A percentile compares a stretch with the other conserved stretches of the same genome.
Evolutionary conservation across 495 filamentous ascomycete genomes (phyloP).

Genomic region (Copromyces sp.): DNA sequence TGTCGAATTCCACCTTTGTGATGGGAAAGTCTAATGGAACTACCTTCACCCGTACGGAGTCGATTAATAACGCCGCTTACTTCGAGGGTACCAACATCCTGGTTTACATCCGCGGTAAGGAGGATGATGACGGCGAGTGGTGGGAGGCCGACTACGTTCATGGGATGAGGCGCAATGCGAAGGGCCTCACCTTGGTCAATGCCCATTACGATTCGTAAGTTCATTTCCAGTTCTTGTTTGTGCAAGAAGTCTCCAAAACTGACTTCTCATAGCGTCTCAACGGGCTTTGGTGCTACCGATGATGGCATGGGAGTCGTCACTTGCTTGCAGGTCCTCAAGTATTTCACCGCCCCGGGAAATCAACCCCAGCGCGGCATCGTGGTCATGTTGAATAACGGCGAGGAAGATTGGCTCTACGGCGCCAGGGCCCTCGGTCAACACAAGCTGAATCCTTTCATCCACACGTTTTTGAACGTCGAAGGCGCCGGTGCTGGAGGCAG

Average conservation of each 20-base stretch:
- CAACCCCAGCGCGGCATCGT: slow-evolving; percentile 73
- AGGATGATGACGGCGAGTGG: slow-evolving; percentile 58
- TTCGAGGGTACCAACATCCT: slow-evolving; percentile 92
- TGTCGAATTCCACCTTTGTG: slow-evolving; percentile 61
- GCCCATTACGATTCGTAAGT: slow-evolving; percentile 73
- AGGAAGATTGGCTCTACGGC: slow-evolving; percentile 89
- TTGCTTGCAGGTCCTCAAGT: slow-evolving; percentile 74
- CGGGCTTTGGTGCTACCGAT: slow-evolving; percentile 83
- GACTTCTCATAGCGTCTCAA: slow-evolving; percentile 56
- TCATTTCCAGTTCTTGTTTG: not conserved
- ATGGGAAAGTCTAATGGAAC: slow-evolving; percentile 8
- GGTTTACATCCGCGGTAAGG: slow-evolving; percentile 75
- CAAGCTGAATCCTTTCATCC: slow-evolving; percentile 63
- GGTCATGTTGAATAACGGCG: slow-evolving; percentile 85
- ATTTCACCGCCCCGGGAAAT: slow-evolving; percentile 72
- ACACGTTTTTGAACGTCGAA: slow-evolving; percentile 89
- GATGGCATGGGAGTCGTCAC: slow-evolving; percentile 85
- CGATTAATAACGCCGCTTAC: slow-evolving; percentile 45
- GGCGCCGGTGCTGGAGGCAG: slow-evolving; percentile 90
- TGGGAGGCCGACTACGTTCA: slow-evolving; percentile 41
- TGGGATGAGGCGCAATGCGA: slow-evolving; percentile 39
- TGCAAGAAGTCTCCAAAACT: slow-evolving; percentile 1
- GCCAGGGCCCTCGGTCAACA: slow-evolving; percentile 77
- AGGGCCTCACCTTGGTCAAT: slow-evolving; percentile 80
- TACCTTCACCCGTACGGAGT: not conserved